Percentiles rank a stretch among this genome's conserved stretches.
These are phyloP conservation scores for Chaetomium strumarium DNA, from an alignment of 2,329 filamentous ascomycete species.

Conservation along the genomic window DNA sequence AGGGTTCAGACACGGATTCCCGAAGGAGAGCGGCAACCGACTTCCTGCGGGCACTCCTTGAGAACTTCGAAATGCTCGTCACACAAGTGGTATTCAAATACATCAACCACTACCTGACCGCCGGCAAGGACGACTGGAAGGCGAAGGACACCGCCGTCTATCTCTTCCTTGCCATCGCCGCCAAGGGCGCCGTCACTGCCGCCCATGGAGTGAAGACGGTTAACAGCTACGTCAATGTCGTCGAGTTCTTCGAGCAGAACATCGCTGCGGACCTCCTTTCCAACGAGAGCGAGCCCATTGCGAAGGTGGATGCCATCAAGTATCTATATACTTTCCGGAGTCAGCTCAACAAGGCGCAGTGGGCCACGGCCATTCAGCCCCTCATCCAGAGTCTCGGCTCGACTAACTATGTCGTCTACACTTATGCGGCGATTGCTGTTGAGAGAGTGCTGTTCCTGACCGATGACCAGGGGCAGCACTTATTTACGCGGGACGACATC, in stretches of 20 bases:
- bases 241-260: conserved; percentile 91
- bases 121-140: conserved; percentile 83
- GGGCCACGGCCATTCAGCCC: conserved; percentile 82
- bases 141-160: conserved; percentile 98
- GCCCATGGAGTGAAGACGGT: conserved; percentile 86
- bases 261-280: conserved; percentile 82
- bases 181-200: conserved; percentile 81
- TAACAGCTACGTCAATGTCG: conserved; percentile 80
- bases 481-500: conserved; percentile 76
- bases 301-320: conserved; percentile 97
- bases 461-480: conserved; percentile 65
- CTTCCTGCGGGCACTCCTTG: conserved; percentile 82
- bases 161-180: conserved; percentile 88
- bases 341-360: conserved; percentile 85
- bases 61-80: conserved; percentile 79
- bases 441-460: conserved; percentile 84
- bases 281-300: conserved; percentile 68
- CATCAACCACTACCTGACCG: conserved; percentile 78
- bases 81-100: conserved; percentile 84
- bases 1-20: conserved; percentile 94
- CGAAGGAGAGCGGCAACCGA: conserved; percentile 87
- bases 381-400: conserved; percentile 88
- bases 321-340: conserved; percentile 96
- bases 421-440: conserved; percentile 94
- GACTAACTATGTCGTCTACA: conserved; percentile 92